Evolutionary conservation across 345 rosid genomes (phyloP).

Genomic region (Mercurialis annua): DNA sequence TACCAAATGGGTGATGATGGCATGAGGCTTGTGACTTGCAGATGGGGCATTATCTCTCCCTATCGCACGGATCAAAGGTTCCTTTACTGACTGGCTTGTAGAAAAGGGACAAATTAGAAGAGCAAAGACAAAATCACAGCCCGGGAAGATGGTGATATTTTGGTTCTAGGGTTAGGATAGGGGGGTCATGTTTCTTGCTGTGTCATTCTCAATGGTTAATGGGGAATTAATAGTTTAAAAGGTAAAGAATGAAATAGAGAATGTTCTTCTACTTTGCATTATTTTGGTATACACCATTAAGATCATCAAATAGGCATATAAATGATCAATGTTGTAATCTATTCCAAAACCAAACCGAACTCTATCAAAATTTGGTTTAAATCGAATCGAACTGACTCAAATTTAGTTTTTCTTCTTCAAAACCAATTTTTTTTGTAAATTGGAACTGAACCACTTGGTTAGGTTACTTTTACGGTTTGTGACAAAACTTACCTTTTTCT

Average conservation of each 20-base stretch:
- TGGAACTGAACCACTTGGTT: too few relatives aligned
- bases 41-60: slow-evolving; percentile 2
- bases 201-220: slow-evolving; percentile 3
- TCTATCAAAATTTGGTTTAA: too few relatives aligned
- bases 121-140: slow-evolving; percentile 14
- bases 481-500: too few relatives aligned
- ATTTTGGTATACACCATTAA: too few relatives aligned
- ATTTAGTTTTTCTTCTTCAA: too few relatives aligned
- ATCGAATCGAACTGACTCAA: too few relatives aligned
- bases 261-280: not conserved
- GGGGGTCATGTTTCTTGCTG: not conserved
- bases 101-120: not conserved
- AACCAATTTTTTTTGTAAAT: too few relatives aligned
- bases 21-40: slow-evolving; percentile 29
- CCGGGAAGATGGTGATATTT: slow-evolving; percentile 6
- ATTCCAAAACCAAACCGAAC: too few relatives aligned
- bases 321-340: too few relatives aligned
- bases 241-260: not conserved
- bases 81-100: not conserved
- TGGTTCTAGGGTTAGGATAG: not conserved
- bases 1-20: slow-evolving; percentile 7
- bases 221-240: not conserved
- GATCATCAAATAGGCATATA: too few relatives aligned
- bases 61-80: not conserved
- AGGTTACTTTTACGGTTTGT: too few relatives aligned